Evolutionary conservation across 2,329 filamentous ascomycete species (phyloP), one percentile per base, ranked within the genome.

Genomic region (Beauveria asiatica): DNA sequence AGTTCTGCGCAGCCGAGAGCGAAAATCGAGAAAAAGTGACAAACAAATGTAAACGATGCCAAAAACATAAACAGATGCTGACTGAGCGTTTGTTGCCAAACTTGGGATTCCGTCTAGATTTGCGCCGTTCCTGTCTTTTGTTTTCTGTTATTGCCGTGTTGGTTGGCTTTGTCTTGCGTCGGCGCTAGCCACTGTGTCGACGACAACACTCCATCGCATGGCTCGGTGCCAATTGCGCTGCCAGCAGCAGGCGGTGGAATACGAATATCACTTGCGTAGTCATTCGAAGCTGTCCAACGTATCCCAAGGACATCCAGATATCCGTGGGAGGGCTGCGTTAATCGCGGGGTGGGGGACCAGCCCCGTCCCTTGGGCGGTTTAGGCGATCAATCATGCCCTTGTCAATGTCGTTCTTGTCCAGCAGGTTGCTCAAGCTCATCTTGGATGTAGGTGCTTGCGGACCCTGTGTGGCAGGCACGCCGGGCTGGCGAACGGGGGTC

Each of bases 381-480:
- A 83, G 68, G 42, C 79, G 76, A 44, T 77, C 76, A 60, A 84
- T 73, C 82, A 84, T 84, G 62, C 72, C 76, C 64, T 76, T 75
- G 65, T 84, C 82, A 61, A 83, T 82, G 60, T 83, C 80, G 64
- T 74, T 78, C 65, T 75, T 76, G 30, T 78, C 80, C 67, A 82
- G 77, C 62, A 81, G 70, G 61, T 79, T 80, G 66, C 76, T 78
- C 45, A 81, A 66, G 65, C 78, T 82, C 80, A 82, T 83, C 23
- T 80, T 75, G n/a, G 78, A 80, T 11, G 67, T 58, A 16, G 68
- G 64, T 37, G 65, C 67, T 54, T 66, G 65, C 59, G 67, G 65
- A 25, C 63, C 63, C 53, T 62, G 67, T 11, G 57, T 61, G 17
- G 64, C 30, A 59, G 62, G 39, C 57, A 67, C 63, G 62, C 69